Evolutionary conservation across 768 basidiomycete species (phyloP).

Genomic region (Pisolithus orientalis): DNA sequence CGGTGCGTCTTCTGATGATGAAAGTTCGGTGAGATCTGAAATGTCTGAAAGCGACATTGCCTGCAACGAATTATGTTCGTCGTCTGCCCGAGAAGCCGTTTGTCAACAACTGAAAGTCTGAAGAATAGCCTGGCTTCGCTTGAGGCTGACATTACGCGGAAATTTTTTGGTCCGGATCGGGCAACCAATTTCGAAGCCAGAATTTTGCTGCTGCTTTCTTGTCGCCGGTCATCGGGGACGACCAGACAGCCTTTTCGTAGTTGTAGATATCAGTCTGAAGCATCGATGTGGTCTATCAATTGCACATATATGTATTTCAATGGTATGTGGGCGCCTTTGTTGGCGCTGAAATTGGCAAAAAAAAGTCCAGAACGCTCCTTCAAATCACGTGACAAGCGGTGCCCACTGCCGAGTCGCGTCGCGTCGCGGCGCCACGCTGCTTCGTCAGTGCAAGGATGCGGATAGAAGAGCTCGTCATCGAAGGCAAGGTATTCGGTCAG

Average conservation of each 20-base stretch:
- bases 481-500: slow-evolving; percentile 45
- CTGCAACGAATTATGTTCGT: neutral
- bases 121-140: too few relatives aligned
- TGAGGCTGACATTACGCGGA: neutral
- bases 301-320: too few relatives aligned
- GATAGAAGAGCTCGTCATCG: slow-evolving; percentile 92
- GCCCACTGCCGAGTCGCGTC: slow-evolving; percentile 26
- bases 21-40: slow-evolving; percentile 45
- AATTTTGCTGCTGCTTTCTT: neutral
- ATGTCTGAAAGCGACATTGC: slow-evolving; percentile 34
- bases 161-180: neutral
- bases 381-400: neutral
- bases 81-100: neutral
- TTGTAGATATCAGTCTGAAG: too few relatives aligned
- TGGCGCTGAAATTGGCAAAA: too few relatives aligned
- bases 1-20: slow-evolving; percentile 30
- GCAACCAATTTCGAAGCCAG: neutral
- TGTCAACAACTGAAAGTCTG: neutral
- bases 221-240: neutral
- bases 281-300: too few relatives aligned
- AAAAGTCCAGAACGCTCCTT: too few relatives aligned
- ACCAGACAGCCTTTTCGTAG: neutral
- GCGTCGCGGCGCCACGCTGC: slow-evolving; percentile 7
- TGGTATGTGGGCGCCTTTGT: too few relatives aligned
- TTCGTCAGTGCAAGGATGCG: slow-evolving; percentile 51